Conservation (phyloP, 192 early-diverging fungal genomes). For the Coemansia sp. region DNA sequence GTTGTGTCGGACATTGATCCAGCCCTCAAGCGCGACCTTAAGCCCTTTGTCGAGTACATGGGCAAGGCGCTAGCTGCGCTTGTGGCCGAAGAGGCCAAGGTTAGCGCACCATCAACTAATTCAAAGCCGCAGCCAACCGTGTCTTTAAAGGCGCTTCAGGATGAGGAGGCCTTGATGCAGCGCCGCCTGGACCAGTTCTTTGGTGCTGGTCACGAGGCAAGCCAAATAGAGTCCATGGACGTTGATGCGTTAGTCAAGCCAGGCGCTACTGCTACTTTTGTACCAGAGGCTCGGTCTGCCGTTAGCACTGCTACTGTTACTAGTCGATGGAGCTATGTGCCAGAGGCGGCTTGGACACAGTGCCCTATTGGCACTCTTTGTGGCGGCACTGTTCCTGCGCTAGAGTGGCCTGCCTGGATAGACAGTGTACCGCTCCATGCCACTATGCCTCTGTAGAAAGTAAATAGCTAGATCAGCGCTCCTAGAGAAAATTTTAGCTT, state of each 20-base stretch:
- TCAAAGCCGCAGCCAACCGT: background rate
- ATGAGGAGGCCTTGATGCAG: conserved; percentile 39
- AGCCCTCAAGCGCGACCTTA: conserved; percentile 31
- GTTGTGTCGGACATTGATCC: conserved; percentile 28
- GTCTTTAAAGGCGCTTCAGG: conserved; percentile 15
- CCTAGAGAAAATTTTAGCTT: background rate
- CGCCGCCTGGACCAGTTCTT: conserved; percentile 22
- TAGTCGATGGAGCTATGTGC: conserved; percentile 22
- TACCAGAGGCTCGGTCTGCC: background rate
- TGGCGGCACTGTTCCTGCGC: conserved; percentile 25
- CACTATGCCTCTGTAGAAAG: background rate
- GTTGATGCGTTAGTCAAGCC: conserved; percentile 7
- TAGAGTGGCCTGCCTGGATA: conserved; percentile 43
- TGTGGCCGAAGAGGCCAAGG: conserved; percentile 18
- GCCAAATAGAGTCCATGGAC: conserved; percentile 7
- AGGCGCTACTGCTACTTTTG: background rate
- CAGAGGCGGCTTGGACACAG: conserved; percentile 14
- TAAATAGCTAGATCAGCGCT: background rate
- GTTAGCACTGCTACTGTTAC: background rate
- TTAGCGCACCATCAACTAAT: background rate
- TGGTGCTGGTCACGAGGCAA: conserved; percentile 2
- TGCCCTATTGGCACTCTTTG: conserved; percentile 33
- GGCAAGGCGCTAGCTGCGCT: conserved; percentile 48
- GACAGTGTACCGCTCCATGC: conserved; percentile 24
- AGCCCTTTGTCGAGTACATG: conserved; percentile 53